A percentile compares a stretch with the other conserved stretches of the same genome.
These are phyloP conservation scores for Boletellus ananiceps DNA, from an alignment of 768 basidiomycete species.

Conservation along the genomic window DNA sequence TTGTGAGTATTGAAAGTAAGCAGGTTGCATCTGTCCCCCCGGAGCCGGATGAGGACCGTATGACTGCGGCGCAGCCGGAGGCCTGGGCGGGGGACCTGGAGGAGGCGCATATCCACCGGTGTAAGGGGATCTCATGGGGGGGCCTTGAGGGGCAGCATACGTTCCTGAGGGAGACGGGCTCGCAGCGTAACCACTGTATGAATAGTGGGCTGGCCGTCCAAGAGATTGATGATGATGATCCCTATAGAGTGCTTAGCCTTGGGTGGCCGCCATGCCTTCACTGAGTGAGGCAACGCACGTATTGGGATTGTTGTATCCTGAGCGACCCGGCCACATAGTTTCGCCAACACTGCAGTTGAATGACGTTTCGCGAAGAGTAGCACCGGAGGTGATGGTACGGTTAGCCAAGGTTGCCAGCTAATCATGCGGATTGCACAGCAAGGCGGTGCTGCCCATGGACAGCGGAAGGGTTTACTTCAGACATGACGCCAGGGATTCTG, in stretches of 20 bases:
- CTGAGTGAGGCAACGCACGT: constrained; percentile 8
- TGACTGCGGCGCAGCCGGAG: constrained; percentile 53
- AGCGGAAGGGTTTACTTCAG: too few relatives aligned
- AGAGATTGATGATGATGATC: too few relatives aligned
- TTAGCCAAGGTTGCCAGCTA: too few relatives aligned
- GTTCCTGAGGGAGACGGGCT: constrained; percentile 11
- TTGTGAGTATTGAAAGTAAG: constrained; percentile 83
- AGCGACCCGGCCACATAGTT: neutral
- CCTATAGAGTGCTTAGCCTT: too few relatives aligned
- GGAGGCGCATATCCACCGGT: constrained; percentile 13
- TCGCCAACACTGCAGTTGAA: too few relatives aligned
- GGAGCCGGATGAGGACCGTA: constrained; percentile 58
- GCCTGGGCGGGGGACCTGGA: constrained; percentile 42
- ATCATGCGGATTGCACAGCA: too few relatives aligned
- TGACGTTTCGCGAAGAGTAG: too few relatives aligned
- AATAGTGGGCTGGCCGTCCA: constrained; percentile 26
- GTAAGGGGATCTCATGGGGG: constrained; percentile 9
- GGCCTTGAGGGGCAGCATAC: constrained; percentile 19
- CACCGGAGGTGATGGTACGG: neutral
- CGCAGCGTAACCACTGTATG: constrained; percentile 29
- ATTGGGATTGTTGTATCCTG: neutral
- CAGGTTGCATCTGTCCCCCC: constrained; percentile 46
- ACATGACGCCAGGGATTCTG: too few relatives aligned
- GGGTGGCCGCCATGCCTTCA: too few relatives aligned
- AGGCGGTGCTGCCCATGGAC: too few relatives aligned